Evolutionary conservation across 331 rosid genomes (phyloP), one percentile per base, ranked within the genome.

Genomic region (Telfairia occidentalis): DNA sequence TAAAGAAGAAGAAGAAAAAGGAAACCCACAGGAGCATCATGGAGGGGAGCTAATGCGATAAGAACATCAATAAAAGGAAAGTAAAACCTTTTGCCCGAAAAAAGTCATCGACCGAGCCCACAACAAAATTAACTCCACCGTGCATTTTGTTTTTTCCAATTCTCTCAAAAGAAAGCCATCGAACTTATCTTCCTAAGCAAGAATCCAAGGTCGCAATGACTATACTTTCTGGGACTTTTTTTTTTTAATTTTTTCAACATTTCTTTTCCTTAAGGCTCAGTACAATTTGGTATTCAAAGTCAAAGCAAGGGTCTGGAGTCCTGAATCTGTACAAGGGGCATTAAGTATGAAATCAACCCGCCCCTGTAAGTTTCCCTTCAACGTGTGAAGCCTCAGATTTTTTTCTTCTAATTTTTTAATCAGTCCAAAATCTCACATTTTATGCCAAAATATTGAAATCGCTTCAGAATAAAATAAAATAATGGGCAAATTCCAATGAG

Each of bases 51-150:
- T 65, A 83, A 45, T 72, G 80, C 77, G 82, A 80, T 49, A 54
- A 84, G 59, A 81, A 76, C 24, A 82, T 43, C 74, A 70, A 43
- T 5, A 45, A 8, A 43, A 50, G 28, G 64, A 81, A 82, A 45
- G 76, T 75, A 77, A 84, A 66, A 84, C 86, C 96, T 90, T 93
- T 90, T 77, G 75, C 65, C 66, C 48, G 4, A 60, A 40, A 38
- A 79, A 85, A 87, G 82, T 79, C 65, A 82, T 79, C 73, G 80
- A 40, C 42, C 29, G 92, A 88, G 96, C 97, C 98, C 97, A 90
- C 98, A 71, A 82, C n/a, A 83, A 61, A 84, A 86, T 69, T 84
- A 81, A 54, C 72, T 79, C 80, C 76, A 81, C 83, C 81, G 77
- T 77, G 89, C 83, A 75, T 26, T 75, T n/a, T n/a, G n/a, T n/a